Evolutionary conservation across 192 early-diverging fungal genomes (phyloP), one percentile per base, ranked within the genome.

Genomic region (Rhizophagus clarus): DNA sequence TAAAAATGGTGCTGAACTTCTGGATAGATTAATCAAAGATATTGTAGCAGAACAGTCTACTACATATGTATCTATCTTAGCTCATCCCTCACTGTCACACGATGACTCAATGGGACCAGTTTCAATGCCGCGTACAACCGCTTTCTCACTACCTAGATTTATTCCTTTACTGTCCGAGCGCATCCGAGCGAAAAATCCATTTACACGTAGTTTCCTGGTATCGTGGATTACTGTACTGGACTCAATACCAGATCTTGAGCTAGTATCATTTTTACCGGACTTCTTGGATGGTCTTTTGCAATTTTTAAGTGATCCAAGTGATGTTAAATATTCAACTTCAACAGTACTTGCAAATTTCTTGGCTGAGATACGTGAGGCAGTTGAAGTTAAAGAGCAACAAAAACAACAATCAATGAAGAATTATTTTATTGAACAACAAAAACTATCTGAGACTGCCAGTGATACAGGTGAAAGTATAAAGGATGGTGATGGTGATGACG

Each of bases 1-100:
- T 22, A 98, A 96, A 85, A 95, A 93, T 76, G 98, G 96, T 20
- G 95, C 97, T 0, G 97, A 99, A 49, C 88, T 99, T 40, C 81
- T 99, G 67, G 96, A 99, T 81, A 84, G 97, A 49, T 87, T 99
- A 51, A 92, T 99, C 77, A 98, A 98, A 85, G 98, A 99, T 78
- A 95, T 99, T 85, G 97, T 99, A 0, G 92, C 94, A 1, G 98
- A 99, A 79, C 91, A 94, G 64, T 90, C 96, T 3, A 91, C 91
- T 0, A 94, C 91, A 34, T 97, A 93, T 79, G 81, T 91, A 15
- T 91, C 85, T 14, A 14, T n/a, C 32, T 49, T 79, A n/a, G 77
- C 51, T 64, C 31, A 17, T 34, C 49, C 74, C 20, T 22, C 22
- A 5, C 26, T 40, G 17, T 78, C 80, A n/a, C 82, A 82, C 56